Percentiles rank a stretch among this genome's conserved stretches.
phyloP scores from a whole-genome alignment of 805 yeast genomes.

The Suhomyces xylopsoci region DNA sequence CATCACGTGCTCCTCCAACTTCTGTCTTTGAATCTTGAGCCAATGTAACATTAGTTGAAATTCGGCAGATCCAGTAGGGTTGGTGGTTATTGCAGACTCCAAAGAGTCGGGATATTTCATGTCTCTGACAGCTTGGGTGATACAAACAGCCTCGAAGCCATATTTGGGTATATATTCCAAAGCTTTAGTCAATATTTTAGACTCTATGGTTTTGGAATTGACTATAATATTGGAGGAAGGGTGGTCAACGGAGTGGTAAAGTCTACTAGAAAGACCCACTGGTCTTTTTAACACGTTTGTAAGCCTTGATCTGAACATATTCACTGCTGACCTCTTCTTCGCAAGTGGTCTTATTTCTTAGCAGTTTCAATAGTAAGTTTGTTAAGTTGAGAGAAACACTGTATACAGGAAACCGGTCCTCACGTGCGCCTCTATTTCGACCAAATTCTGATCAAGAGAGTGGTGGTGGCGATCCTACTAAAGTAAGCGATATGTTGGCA shows the following conservation, averaged over 20 bases:
- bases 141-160: constrained; percentile 51
- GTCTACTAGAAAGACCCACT: constrained; percentile 1
- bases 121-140: constrained; percentile 48
- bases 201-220: constrained; percentile 33
- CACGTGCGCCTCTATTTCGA: not conserved
- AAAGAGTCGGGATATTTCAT: constrained; percentile 53
- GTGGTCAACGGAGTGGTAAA: constrained; percentile 38
- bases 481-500: not conserved
- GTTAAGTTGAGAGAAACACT: not conserved
- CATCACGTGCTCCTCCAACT: constrained; percentile 25
- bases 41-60: constrained; percentile 54
- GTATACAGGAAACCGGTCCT: not conserved
- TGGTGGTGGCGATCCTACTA: not conserved
- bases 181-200: constrained; percentile 38
- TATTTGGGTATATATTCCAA: constrained; percentile 44
- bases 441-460: not conserved
- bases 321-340: not conserved
- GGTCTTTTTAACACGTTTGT: not conserved
- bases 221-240: constrained; percentile 33
- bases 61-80: constrained; percentile 46
- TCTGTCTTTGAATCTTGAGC: constrained; percentile 44
- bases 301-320: constrained; percentile 3
- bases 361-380: not conserved
- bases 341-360: not conserved
- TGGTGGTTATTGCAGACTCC: constrained; percentile 36